A percentile compares a stretch with the other conserved stretches of the same genome.
phyloP scores from a whole-genome alignment of 106 monocot genomes.

The Acanthochlamys bracteata region DNA sequence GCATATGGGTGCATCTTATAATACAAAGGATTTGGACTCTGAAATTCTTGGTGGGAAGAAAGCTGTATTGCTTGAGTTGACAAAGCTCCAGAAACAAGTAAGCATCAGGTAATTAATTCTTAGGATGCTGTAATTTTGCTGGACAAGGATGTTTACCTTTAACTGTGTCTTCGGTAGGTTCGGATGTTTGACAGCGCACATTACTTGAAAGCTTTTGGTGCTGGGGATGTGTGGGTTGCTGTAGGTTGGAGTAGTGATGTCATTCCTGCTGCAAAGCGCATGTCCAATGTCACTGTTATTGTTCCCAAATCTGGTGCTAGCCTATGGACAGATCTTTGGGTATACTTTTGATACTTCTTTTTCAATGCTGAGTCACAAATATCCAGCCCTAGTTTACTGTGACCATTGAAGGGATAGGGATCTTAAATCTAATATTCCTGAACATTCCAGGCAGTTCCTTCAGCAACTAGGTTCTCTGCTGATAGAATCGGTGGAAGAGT shows the following conservation, averaged over 20 bases:
- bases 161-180: constrained; percentile 30
- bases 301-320: constrained; percentile 92
- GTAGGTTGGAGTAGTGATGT: constrained; percentile 96
- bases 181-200: constrained; percentile 68
- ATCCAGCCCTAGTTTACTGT: background rate
- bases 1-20: constrained; percentile 86
- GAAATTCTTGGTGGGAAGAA: constrained; percentile 68
- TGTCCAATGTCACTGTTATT: constrained; percentile 80
- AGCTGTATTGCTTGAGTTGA: constrained; percentile 44
- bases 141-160: background rate
- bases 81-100: constrained; percentile 73
- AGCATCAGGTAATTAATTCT: no score
- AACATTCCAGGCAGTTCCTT: constrained; percentile 62
- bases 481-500: constrained; percentile 64
- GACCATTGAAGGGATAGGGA: no score
- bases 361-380: background rate
- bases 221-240: constrained; percentile 92
- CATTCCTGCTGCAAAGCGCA: constrained; percentile 73
- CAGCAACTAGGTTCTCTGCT: constrained; percentile 49
- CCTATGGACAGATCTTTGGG: constrained; percentile 93
- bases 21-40: constrained; percentile 58
- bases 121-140: no score
- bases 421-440: background rate
- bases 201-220: constrained; percentile 78
- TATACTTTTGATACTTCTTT: constrained; percentile 16